A percentile compares a stretch with the other conserved stretches of the same genome.
phyloP scores from a whole-genome alignment of 257 asterid species.

The Nicotiana paniculata region DNA sequence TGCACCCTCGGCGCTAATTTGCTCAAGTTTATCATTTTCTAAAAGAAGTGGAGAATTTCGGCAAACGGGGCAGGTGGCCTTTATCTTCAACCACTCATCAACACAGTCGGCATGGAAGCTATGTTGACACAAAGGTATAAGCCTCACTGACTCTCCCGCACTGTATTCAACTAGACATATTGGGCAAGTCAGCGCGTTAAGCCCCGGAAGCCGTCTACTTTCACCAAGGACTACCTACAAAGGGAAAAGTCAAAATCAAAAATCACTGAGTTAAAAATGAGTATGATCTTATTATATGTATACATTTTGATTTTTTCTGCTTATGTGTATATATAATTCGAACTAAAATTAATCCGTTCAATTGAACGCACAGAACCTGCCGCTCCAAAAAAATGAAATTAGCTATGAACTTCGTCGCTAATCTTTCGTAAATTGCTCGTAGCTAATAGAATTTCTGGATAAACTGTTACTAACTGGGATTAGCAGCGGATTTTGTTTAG shows the following conservation, averaged over 20 bases:
- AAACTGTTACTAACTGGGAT: too few relatives aligned
- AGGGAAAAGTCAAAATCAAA: neutral
- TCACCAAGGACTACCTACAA: conserved; percentile 12
- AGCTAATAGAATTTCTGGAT: too few relatives aligned
- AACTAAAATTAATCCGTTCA: neutral
- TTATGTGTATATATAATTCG: neutral
- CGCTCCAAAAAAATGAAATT: too few relatives aligned
- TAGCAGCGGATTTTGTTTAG: too few relatives aligned
- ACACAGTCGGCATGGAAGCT: conserved; percentile 34
- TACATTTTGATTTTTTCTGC: neutral
- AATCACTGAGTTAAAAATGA: neutral
- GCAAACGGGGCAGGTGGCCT: conserved; percentile 32
- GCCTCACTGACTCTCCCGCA: conserved; percentile 26
- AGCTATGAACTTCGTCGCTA: too few relatives aligned
- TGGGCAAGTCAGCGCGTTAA: conserved; percentile 20
- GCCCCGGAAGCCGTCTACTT: conserved; percentile 11
- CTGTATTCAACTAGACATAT: conserved; percentile 36
- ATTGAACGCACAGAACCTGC: neutral
- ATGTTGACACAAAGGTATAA: conserved; percentile 32
- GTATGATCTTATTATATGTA: neutral
- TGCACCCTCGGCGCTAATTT: neutral
- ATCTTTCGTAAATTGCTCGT: too few relatives aligned
- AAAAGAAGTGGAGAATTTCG: conserved; percentile 4
- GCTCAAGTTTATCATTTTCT: neutral
- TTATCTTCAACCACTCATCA: conserved; percentile 28